Evolutionary conservation across 2,329 filamentous ascomycete genomes (phyloP), one percentile per base, ranked within the genome.

Genomic region (Calonectria pteridis): DNA sequence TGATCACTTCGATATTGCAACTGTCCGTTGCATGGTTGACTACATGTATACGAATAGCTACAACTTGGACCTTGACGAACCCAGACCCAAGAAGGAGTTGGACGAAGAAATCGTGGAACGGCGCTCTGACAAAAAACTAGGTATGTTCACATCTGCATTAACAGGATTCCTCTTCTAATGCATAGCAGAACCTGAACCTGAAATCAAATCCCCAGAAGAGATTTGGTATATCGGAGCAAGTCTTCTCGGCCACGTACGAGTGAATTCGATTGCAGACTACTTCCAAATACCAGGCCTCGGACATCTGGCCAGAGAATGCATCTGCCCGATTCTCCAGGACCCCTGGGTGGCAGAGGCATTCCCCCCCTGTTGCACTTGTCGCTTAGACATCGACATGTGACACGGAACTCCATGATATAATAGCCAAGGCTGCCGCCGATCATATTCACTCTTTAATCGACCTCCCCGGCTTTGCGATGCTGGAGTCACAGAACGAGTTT

Each of bases 211-310:
- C 10, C 7, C 26, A 28, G 50, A 28, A 13, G 28, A 43, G 26
- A 31, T 29, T 10, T 49, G 26, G 59, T 26, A 31, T 16, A 64
- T 64, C 28, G 40, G 23, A 33, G 69, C 65, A n/a, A 66, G 29
- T 6, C 29, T 77, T 3, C 26, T 76, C 6, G 71, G 67, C 6
- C 78, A 81, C 59, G 49, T 80, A 7, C 59, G 66, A 23, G 71
- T 80, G 10, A 80, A 79, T 50, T 67, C 74, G 1, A 77, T 81
- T 46, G 76, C 73, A 4, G 72, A 81, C 26, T 73, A 79, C 65
- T 80, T 78, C 53, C 40, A 55, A 1, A 67, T 81, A 1, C 58
- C 64, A 1, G 53, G 55, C 9, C 78, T 81, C 6, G 51, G 58
- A 7, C 49, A 69, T 10, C 62, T 76, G 0, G 71, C 77, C 2